Base-by-base conservation (phyloP, 306 rosid species). In the Calophaca sinica region DNA sequence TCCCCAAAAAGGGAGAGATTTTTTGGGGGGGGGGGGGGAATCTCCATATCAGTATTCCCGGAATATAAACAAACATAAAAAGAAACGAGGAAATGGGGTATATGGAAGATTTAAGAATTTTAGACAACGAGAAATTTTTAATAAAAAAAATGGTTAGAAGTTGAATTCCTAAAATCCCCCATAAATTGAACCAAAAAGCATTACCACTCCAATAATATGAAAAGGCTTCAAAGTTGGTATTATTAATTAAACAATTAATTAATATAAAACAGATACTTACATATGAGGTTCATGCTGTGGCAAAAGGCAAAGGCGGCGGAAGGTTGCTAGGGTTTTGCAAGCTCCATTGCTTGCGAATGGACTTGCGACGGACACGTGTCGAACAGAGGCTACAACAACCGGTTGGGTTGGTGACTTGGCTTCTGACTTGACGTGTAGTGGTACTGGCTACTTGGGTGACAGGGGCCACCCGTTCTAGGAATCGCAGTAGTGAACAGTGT, bases 251-350 rank as follows among this genome's bases (percentile, higher is more conserved):
- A 15, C 7, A 73, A 64, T 64, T 48, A 15, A 74, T 7, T 11
- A 79, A 68, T 50, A 42, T 9, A 29, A 41, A 68, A 49, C 5
- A 72, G 74, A 76, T 42, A 80, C 86, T 86, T 76, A 83, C 94
- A 51, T 66, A 76, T 54, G 11, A 31, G 12, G 80, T 6, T 79
- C 85, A 63, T 52, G 70, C 31, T 60, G 45, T 1, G 50, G 77
- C 9, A 3, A 67, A 57, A 76, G 52, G 42, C 20, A 82, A 82
- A 44, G 85, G 88, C 88, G 90, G 96, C 87, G 79, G 53, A 54
- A 38, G 79, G 57, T 28, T 39, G 86, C 85, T 88, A 89, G 91
- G 88, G 94, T 88, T 84, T 80, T 62, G 84, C 68, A 73, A 86
- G 74, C 82, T 82, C 88, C 89, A 82, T 80, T 79, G 84, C 39